Evolutionary conservation across 192 early-diverging fungal genomes (phyloP).

Genomic region (Rhizophlyctis rosea): DNA sequence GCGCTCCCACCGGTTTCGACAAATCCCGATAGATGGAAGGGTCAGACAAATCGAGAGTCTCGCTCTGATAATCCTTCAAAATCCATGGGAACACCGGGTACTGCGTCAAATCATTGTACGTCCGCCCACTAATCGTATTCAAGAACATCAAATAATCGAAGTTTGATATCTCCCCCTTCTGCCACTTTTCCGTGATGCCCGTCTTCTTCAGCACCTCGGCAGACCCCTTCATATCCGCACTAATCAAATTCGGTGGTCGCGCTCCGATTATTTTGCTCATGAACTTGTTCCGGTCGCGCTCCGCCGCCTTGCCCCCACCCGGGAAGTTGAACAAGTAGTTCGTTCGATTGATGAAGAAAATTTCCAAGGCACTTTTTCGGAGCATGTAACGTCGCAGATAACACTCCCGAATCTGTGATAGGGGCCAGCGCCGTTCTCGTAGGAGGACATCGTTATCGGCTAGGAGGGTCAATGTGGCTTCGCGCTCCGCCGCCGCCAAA

Average conservation of each 20-base stretch:
- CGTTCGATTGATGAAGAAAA: conserved; percentile 74
- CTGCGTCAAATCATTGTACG: conserved; percentile 80
- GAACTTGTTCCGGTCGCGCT: conserved; percentile 31
- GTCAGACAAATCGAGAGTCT: conserved; percentile 69
- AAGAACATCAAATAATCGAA: conserved; percentile 96
- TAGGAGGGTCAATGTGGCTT: conserved; percentile 25
- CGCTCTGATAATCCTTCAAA: conserved; percentile 32
- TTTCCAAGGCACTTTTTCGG: conserved; percentile 71
- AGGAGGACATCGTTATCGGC: conserved; percentile 39
- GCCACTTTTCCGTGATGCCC: conserved; percentile 78
- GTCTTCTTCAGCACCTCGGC: conserved; percentile 57
- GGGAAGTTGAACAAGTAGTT: conserved; percentile 74
- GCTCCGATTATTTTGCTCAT: conserved; percentile 36
- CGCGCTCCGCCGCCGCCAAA: conserved; percentile 34
- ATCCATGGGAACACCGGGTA: conserved; percentile 96
- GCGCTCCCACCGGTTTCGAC: conserved; percentile 86
- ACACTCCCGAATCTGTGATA: conserved; percentile 29
- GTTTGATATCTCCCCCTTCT: conserved; percentile 82
- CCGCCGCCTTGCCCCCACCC: conserved; percentile 50
- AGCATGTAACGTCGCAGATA: conserved; percentile 49
- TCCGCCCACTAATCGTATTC: conserved; percentile 80
- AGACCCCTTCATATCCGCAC: conserved; percentile 25
- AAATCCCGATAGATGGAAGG: conserved; percentile 82
- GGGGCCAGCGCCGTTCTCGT: conserved; percentile 33
- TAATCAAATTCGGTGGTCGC: conserved; percentile 48